Evolutionary conservation across 345 rosid species (phyloP).

Genomic region (Citrus hindsii): DNA sequence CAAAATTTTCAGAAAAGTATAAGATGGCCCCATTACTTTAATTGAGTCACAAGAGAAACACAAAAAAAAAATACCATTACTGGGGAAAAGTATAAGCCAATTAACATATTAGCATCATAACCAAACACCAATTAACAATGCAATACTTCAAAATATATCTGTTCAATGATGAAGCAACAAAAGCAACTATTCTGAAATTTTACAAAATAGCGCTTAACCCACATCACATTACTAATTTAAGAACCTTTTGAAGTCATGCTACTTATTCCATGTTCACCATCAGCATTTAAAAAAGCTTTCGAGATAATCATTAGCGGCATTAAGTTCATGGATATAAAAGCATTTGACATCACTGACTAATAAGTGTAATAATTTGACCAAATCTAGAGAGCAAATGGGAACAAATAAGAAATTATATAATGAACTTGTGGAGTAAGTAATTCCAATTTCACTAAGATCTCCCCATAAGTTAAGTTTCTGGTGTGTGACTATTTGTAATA

Average conservation of each 20-base stretch:
- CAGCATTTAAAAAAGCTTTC: not conserved
- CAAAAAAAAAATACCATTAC: not conserved
- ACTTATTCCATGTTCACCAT: not conserved
- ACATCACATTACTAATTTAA: not conserved
- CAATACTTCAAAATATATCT: not conserved
- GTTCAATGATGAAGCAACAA: not conserved
- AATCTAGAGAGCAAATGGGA: not conserved
- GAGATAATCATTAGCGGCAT: not conserved
- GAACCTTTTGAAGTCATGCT: not conserved
- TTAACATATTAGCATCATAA: not conserved
- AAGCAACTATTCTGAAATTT: not conserved
- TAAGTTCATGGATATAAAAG: no score
- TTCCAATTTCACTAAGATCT: not conserved
- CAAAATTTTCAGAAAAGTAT: slow-evolving; percentile 13
- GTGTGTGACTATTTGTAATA: not conserved
- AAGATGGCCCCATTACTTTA: not conserved
- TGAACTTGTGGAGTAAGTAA: not conserved
- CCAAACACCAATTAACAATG: not conserved
- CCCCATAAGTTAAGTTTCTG: not conserved
- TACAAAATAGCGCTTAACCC: not conserved
- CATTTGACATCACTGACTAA: not conserved
- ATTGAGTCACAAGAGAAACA: not conserved
- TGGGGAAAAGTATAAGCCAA: not conserved
- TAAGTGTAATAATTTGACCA: not conserved
- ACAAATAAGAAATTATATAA: not conserved